These are phyloP conservation scores for Sarocladium brachiariae DNA, from an alignment of 2,329 filamentous ascomycete genomes.

Conservation along the genomic window DNA sequence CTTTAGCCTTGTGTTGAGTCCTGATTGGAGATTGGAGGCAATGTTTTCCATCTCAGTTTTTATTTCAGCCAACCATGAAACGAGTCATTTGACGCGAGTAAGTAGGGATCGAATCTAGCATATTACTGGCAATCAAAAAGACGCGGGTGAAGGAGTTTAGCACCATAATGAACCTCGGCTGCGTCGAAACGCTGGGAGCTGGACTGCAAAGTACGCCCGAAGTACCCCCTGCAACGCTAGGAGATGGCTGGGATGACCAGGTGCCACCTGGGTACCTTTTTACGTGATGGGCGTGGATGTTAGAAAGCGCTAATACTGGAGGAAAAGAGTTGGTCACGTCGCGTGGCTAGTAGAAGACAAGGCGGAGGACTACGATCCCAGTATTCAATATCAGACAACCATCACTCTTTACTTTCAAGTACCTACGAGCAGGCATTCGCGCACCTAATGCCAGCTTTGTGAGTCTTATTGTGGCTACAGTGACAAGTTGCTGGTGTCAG, in stretches of 20 bases:
- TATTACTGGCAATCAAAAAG: not conserved
- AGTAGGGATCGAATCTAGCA: not conserved
- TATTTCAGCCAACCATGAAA: not conserved
- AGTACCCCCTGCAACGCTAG: slow-evolving; percentile 7
- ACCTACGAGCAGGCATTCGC: not conserved
- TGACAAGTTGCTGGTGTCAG: no score
- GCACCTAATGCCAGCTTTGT: no score
- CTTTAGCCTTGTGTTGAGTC: no score
- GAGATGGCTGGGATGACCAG: not conserved
- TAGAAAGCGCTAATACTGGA: not conserved
- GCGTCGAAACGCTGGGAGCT: not conserved
- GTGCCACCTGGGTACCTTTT: not conserved
- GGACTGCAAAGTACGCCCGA: slow-evolving; percentile 6
- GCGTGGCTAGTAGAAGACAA: not conserved
- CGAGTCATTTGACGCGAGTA: slow-evolving; percentile 6
- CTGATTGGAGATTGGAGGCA: not conserved
- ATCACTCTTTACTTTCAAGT: no score
- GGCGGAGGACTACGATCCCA: not conserved
- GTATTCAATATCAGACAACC: not conserved
- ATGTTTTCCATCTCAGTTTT: not conserved
- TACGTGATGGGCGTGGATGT: not conserved
- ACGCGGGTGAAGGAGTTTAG: not conserved
- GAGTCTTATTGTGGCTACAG: no score
- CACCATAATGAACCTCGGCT: not conserved
- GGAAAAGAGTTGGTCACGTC: not conserved